Evolutionary conservation across 2,329 filamentous ascomycete genomes (phyloP), one percentile per base, ranked within the genome.

Genomic region (Penicillium freii): DNA sequence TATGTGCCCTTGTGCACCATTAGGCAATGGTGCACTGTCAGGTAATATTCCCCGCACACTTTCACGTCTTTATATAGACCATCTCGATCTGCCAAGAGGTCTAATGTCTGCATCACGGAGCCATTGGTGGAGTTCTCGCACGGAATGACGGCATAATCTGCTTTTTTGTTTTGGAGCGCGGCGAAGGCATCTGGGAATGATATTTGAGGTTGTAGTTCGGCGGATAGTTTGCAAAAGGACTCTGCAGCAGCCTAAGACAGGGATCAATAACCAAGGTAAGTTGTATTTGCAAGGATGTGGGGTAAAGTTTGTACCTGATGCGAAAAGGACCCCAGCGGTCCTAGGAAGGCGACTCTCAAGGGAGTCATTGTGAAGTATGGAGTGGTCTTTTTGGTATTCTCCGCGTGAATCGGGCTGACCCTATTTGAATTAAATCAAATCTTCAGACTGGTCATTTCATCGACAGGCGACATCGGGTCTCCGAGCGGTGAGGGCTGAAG

Each of bases 81-180:
- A 39, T 84, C 78, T 27, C 89, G 81, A 76, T 96, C 91, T 63
- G 91, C 91, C 59, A 99, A 85, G 63, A 93, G 85, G 75, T 97
- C 92, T 25, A 97, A 83, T 0, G 92, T 96, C 73, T 91, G 90
- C 55, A 94, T 86, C 49, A 99, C 94, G 54, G 89, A 88, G 69
- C 94, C 94, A 75, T 97, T 96, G 71, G 91, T 93, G 40, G 90
- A 95, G 79, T 99, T 99, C 73, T 97, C 93, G 75, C 96, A 92
- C 7, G 94, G 94, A 1, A 97, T 89, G 33, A 97, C 89, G 64
- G 92, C 94, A 56, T 87, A 87, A 51, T 82, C 76, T 0, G 84
- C 85, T 44, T 78, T 71, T 57, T 84, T 82, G 38, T 81, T 80
- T 69, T 95, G 91, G 6, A 96, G 89, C 17, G 86, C 82, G 50